Evolutionary conservation across 306 rosid genomes (phyloP).

Genomic region (Pterocarpus santalinus): DNA sequence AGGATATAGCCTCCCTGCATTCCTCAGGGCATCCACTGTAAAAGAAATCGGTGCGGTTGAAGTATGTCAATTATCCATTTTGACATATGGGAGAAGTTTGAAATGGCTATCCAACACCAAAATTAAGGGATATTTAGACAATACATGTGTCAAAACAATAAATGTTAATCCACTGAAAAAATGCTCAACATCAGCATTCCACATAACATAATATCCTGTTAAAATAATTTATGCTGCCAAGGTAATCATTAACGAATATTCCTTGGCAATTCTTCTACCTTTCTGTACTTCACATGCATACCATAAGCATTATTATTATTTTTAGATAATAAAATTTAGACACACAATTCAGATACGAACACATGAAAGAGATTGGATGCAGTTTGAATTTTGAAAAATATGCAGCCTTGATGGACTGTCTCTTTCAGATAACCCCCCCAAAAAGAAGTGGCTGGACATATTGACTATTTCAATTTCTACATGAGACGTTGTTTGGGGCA

Average conservation of each 20-base stretch:
- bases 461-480: slow-evolving; percentile 1
- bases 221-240: slow-evolving; percentile 5
- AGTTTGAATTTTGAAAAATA: slow-evolving; percentile 20
- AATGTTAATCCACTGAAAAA: not conserved
- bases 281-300: slow-evolving; percentile 11
- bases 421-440: slow-evolving; percentile 4
- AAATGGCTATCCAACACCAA: slow-evolving; percentile 11
- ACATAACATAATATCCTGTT: slow-evolving; percentile 3
- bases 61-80: slow-evolving; percentile 2
- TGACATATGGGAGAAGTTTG: slow-evolving; percentile 6
- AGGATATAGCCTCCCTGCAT: slow-evolving; percentile 79
- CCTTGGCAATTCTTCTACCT: slow-evolving; percentile 24
- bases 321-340: slow-evolving; percentile 19
- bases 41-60: slow-evolving; percentile 32
- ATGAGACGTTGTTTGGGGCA: not conserved
- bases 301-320: not conserved
- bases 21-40: slow-evolving; percentile 96
- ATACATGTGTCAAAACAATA: slow-evolving; percentile 10
- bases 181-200: not conserved
- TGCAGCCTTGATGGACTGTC: slow-evolving; percentile 7
- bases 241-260: not conserved
- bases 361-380: not conserved
- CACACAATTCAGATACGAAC: slow-evolving; percentile 12
- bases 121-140: slow-evolving; percentile 12
- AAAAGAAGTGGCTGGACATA: slow-evolving; percentile 4